Conservation (phyloP, 2,329 filamentous ascomycete genomes). For the Trichoderma atroviride region DNA sequence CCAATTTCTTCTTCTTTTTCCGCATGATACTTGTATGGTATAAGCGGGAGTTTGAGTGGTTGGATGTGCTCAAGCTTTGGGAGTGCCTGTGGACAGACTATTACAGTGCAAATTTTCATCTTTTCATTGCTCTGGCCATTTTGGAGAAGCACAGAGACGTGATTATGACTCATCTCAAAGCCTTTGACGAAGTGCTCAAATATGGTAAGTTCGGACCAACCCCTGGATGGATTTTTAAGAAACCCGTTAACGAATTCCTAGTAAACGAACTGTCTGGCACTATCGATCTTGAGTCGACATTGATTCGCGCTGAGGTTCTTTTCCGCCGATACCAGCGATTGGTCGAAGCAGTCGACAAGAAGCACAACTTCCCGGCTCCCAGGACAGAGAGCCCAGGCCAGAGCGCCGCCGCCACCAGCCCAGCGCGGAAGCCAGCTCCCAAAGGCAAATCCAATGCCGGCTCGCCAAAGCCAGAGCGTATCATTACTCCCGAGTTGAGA, state of each 20-base stretch:
- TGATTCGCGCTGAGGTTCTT: constrained; percentile 84
- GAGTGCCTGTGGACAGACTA: constrained; percentile 95
- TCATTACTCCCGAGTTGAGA: constrained; percentile 61
- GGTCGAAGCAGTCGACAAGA: constrained; percentile 91
- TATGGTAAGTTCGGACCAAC: constrained; percentile 66
- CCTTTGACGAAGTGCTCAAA: constrained; percentile 97
- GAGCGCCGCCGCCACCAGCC: neutral
- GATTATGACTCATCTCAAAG: constrained; percentile 90
- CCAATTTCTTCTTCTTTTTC: constrained; percentile 99
- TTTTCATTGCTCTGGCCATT: constrained; percentile 92
- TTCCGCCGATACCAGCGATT: constrained; percentile 87
- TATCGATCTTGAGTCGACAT: constrained; percentile 84
- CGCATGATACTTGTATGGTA: constrained; percentile 99
- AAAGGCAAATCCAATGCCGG: constrained; percentile 46
- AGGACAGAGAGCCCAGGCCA: constrained; percentile 32
- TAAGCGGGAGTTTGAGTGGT: constrained; percentile 94
- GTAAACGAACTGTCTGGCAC: constrained; percentile 94
- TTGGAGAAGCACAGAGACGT: constrained; percentile 94
- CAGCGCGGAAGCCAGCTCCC: constrained; percentile 14
- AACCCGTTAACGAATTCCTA: constrained; percentile 39
- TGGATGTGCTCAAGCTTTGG: constrained; percentile 85
- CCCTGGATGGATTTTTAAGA: neutral
- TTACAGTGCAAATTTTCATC: constrained; percentile 83
- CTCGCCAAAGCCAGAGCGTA: constrained; percentile 43
- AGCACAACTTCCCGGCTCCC: constrained; percentile 74